Evolutionary conservation across 768 basidiomycete species (phyloP).

Genomic region (Mycena pura): DNA sequence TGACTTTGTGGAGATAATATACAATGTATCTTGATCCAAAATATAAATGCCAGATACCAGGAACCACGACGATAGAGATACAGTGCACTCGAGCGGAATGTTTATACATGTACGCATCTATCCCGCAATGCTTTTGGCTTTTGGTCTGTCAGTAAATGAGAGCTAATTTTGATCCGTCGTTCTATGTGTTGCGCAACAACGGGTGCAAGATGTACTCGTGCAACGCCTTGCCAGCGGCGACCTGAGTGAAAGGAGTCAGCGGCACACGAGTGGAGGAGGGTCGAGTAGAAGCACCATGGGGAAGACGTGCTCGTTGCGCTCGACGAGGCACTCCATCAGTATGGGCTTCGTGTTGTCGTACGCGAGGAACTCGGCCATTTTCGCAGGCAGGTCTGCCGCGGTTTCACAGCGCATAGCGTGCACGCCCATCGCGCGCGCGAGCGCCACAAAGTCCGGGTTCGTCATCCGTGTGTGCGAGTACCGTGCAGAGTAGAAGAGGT

Average conservation of each 20-base stretch:
- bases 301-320: slow-evolving; percentile 86
- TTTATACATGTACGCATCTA: too few relatives aligned
- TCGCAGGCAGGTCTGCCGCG: slow-evolving; percentile 81
- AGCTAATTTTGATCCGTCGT: background rate
- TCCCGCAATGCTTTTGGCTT: background rate
- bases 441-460: slow-evolving; percentile 93
- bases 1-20: background rate
- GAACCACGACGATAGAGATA: slow-evolving; percentile 7
- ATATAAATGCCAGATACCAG: too few relatives aligned
- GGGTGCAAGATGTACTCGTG: slow-evolving; percentile 91
- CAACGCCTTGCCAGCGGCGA: slow-evolving; percentile 91
- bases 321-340: slow-evolving; percentile 89
- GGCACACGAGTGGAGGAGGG: background rate
- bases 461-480: slow-evolving; percentile 96
- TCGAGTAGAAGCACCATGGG: slow-evolving; percentile 69
- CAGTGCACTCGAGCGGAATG: background rate
- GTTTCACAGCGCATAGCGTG: slow-evolving; percentile 83
- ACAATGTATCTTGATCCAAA: slow-evolving; percentile 3
- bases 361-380: slow-evolving; percentile 99
- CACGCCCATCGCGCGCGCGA: slow-evolving; percentile 91
- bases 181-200: slow-evolving; percentile 37
- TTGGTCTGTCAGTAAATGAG: background rate
- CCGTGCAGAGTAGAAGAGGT: slow-evolving; percentile 96
- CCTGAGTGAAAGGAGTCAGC: slow-evolving; percentile 46
- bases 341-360: slow-evolving; percentile 89